Percentiles rank a stretch among this genome's conserved stretches.
phyloP scores from a whole-genome alignment of 768 basidiomycete genomes.

The Lactarius sp. region DNA sequence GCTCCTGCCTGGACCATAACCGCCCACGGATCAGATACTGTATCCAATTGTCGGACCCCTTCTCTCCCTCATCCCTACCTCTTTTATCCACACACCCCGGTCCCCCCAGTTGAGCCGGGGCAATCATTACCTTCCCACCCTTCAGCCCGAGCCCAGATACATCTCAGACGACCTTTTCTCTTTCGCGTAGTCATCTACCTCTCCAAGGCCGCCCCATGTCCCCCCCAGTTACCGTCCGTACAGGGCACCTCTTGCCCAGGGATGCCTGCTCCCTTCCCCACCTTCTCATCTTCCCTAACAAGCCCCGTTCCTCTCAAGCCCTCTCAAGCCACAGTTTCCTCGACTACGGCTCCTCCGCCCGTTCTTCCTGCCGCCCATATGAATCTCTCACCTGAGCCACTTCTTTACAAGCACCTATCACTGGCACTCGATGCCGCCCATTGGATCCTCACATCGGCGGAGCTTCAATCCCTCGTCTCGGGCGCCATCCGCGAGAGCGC shows the following conservation, averaged over 20 bases:
- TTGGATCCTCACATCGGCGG: conserved; percentile 25
- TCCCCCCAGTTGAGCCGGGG: neutral
- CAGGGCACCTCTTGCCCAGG: conserved; percentile 3
- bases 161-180: neutral
- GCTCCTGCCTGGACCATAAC: neutral
- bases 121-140: neutral
- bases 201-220: neutral
- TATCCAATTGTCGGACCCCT: too few species aligned
- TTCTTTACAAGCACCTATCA: conserved; percentile 22
- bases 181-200: neutral
- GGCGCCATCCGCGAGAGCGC: conserved; percentile 26
- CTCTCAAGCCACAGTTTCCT: too few species aligned
- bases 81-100: neutral
- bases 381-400: too few species aligned
- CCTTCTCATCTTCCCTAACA: neutral
- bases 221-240: neutral
- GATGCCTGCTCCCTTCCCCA: neutral
- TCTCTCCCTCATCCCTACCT: neutral
- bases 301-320: conserved; percentile 3
- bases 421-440: conserved; percentile 26
- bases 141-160: neutral
- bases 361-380: too few species aligned
- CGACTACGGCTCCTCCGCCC: too few species aligned
- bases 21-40: neutral
- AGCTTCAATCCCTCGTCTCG: conserved; percentile 25